Conservation (phyloP, 2,329 filamentous ascomycete genomes). For the Talaromyces marneffei region DNA sequence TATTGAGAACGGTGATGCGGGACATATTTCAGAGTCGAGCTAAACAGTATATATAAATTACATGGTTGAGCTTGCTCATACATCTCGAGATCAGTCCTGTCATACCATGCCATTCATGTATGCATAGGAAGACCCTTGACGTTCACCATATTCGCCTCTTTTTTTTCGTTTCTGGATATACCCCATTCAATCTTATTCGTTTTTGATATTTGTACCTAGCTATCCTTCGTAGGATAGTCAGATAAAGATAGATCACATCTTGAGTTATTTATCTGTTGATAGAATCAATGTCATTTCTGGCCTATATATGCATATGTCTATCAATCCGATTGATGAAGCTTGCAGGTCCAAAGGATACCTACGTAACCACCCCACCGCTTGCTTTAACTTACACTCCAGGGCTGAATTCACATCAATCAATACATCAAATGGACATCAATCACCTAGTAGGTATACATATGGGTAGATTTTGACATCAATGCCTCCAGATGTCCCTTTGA, state of each 20-base stretch:
- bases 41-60: neutral
- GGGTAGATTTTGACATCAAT: neutral
- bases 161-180: constrained; percentile 2
- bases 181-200: neutral
- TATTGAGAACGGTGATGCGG: constrained; percentile 13
- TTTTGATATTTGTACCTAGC: neutral
- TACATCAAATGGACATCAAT: too few relatives aligned
- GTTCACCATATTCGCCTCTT: neutral
- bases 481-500: neutral
- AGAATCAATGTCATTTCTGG: neutral
- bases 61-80: neutral
- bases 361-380: too few relatives aligned
- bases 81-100: neutral
- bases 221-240: too few relatives aligned
- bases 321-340: too few relatives aligned
- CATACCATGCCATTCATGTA: neutral
- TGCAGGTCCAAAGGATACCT: too few relatives aligned
- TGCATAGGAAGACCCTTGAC: too few relatives aligned
- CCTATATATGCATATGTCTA: neutral
- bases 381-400: too few relatives aligned
- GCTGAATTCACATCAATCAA: too few relatives aligned
- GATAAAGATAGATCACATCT: neutral
- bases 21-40: constrained; percentile 1
- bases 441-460: too few relatives aligned
- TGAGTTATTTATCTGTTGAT: neutral